Evolutionary conservation across 2,329 filamentous ascomycete genomes (phyloP), one percentile per base, ranked within the genome.

Genomic region (Penicillium palitans): DNA sequence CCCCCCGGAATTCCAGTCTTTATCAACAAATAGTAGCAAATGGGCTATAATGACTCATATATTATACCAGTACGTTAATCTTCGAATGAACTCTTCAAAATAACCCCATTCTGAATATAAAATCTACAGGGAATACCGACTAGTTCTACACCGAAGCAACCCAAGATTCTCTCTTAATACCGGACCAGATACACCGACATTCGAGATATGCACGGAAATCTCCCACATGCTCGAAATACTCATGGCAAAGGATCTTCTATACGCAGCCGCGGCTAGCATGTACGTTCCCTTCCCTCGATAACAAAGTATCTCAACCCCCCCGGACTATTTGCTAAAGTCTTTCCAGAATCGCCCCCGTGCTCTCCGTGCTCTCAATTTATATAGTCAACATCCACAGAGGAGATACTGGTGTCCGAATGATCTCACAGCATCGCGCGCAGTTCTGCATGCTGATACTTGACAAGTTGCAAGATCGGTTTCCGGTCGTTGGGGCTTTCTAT

Each of bases 381-480:
- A 58, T 65, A 12, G 46, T 59, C 12, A 61, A 65, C 37, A 67
- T 69, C n/a, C 57, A 58, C 42, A 55, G 49, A 39, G 52, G 58
- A 2, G 46, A 60, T 31, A 2, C 56, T 1, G 62, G 61, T 17
- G 40, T 60, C 21, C 61, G 52, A 45, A 55, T 65, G 35, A 61
- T 68, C n/a, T 66, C 66, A 15, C 62, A 70, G 33, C 61, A 68
- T 55, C 61, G 67, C 40, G 63, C 66, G n/a, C 57, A 55, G 4
- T 60, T 69, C 39, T 68, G 65, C 41, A 68, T 70, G 66, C 52
- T 59, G 21, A 62, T 66, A 10, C 57, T 70, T 25, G 59, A 64
- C 12, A 61, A 68, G 24, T 40, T 70, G 24, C 57, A 63, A 45
- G 62, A 65, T 54, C 50, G 57, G 8, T 64, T 68, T 52, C 66